phyloP scores from a whole-genome alignment of 2,329 filamentous ascomycete species.

The Xylariaceae sp. region DNA sequence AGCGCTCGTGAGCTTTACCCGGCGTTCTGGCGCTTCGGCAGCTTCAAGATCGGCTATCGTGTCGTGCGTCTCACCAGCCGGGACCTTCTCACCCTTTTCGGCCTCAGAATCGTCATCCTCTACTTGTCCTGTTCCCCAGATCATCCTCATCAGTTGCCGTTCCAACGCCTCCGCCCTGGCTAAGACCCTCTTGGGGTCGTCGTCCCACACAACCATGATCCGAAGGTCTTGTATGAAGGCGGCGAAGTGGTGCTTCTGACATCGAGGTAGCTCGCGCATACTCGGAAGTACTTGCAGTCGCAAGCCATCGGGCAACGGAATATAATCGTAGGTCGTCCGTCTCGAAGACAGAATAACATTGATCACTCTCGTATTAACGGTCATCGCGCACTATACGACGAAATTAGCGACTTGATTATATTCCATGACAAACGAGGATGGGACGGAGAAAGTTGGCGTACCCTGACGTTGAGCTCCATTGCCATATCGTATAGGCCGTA shows the following conservation, averaged over 20 bases:
- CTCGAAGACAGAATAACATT: slow-evolving; percentile 48
- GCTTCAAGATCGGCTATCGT: slow-evolving; percentile 40
- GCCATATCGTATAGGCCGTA: slow-evolving; percentile 34
- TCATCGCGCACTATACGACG: slow-evolving; percentile 55
- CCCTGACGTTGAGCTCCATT: slow-evolving; percentile 36
- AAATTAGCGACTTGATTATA: slow-evolving; percentile 10
- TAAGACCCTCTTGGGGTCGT: slow-evolving; percentile 52
- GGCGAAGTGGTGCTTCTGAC: slow-evolving; percentile 61
- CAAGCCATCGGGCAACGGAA: slow-evolving; percentile 53
- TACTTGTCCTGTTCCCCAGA: slow-evolving; percentile 45
- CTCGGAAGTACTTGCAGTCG: slow-evolving; percentile 57
- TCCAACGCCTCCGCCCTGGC: slow-evolving; percentile 48
- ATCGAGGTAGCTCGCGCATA: slow-evolving; percentile 50
- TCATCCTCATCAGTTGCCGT: slow-evolving; percentile 49
- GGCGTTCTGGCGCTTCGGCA: slow-evolving; percentile 39
- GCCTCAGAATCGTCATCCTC: slow-evolving; percentile 41
- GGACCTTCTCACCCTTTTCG: slow-evolving; percentile 30
- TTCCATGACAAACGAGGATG: neutral
- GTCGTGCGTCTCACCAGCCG: slow-evolving; percentile 35
- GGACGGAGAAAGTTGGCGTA: slow-evolving; percentile 20
- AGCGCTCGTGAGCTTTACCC: slow-evolving; percentile 50
- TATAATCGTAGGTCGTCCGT: slow-evolving; percentile 45
- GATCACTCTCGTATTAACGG: slow-evolving; percentile 59
- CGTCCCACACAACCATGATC: slow-evolving; percentile 59
- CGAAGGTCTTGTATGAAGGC: slow-evolving; percentile 56